Conservation (phyloP, 2,329 filamentous ascomycete genomes). For the Cadophora gregata region DNA sequence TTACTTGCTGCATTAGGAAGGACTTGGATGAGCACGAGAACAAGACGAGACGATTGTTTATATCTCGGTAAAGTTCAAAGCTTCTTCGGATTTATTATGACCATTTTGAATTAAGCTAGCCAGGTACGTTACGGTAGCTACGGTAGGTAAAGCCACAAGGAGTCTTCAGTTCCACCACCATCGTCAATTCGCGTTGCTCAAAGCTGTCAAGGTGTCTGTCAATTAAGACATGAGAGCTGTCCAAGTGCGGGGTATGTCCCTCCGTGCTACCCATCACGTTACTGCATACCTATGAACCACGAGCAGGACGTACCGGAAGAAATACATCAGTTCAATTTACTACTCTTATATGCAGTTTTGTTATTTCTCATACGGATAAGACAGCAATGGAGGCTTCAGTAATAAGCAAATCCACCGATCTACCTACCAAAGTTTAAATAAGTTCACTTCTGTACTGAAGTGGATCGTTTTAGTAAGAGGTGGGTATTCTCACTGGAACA, state of each 20-base stretch:
- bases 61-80: background rate
- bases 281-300: background rate
- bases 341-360: background rate
- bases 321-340: background rate
- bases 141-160: background rate
- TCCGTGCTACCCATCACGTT: conserved; percentile 4
- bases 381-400: too few species aligned
- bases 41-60: background rate
- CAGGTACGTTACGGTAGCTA: too few species aligned
- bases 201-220: background rate
- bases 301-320: background rate
- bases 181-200: background rate
- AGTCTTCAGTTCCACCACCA: background rate
- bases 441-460: background rate
- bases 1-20: background rate
- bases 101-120: too few species aligned
- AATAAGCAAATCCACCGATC: background rate
- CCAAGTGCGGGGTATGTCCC: conserved; percentile 8
- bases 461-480: background rate
- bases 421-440: background rate
- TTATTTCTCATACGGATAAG: too few species aligned
- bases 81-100: too few species aligned
- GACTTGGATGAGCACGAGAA: background rate
- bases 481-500: background rate
- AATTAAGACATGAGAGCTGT: background rate